phyloP scores from a whole-genome alignment of 164 flowering plant species.

The Brasenia schreberi region DNA sequence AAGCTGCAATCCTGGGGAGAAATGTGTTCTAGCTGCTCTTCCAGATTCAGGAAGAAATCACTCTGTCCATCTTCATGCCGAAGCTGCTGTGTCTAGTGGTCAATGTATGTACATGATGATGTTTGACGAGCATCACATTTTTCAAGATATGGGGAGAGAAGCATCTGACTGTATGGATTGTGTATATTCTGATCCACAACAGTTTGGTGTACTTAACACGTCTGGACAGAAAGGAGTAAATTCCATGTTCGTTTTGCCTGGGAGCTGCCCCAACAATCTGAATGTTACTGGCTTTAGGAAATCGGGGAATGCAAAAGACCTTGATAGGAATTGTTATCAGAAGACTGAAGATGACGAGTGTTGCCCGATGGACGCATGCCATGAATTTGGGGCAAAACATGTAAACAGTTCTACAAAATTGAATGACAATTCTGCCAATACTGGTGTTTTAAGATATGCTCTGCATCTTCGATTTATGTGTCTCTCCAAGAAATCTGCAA shows the following conservation, averaged over 20 bases:
- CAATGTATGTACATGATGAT: constrained; percentile 5
- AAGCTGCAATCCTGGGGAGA: constrained; percentile 12
- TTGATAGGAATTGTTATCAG: constrained; percentile 4
- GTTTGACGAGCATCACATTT: constrained; percentile 6
- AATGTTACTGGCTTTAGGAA: constrained; percentile 3
- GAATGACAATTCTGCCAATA: constrained; percentile 29
- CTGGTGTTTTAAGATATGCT: constrained; percentile 85
- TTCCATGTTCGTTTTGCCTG: constrained; percentile 5
- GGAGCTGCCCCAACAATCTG: constrained; percentile 3
- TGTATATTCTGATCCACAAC: constrained; percentile 11
- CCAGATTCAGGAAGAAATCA: constrained; percentile 8
- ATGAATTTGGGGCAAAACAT: constrained; percentile 23
- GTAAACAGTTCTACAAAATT: constrained; percentile 29
- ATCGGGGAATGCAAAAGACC: constrained; percentile 2
- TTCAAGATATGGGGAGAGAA: constrained; percentile 11
- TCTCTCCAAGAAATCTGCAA: constrained; percentile 43
- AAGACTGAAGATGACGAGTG: constrained; percentile 11
- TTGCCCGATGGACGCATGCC: constrained; percentile 12
- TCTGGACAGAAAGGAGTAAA: constrained; percentile 8
- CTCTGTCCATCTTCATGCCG: constrained; percentile 5
- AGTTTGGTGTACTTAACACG: constrained; percentile 5
- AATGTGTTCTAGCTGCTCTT: constrained; percentile 10
- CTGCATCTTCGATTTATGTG: constrained; percentile 85
- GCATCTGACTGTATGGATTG: constrained; percentile 12
- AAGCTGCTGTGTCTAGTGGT: constrained; percentile 8